phyloP scores from a whole-genome alignment of 1,139 yeast genomes.

The Chernovozyma sophiae-reginae region DNA sequence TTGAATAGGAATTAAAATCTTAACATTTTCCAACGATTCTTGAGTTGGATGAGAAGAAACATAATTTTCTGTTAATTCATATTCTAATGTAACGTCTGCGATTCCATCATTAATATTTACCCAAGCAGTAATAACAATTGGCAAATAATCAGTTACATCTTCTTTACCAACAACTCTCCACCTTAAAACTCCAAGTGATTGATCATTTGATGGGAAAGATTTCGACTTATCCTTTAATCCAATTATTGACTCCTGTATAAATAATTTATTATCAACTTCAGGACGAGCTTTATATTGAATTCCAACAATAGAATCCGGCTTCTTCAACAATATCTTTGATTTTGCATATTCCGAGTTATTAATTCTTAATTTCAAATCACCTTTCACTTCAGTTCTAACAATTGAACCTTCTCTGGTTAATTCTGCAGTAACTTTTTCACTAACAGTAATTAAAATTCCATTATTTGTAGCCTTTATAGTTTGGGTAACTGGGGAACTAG shows the following conservation, averaged over 20 bases:
- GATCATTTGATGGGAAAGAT: conserved; percentile 88
- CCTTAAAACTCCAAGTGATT: conserved; percentile 84
- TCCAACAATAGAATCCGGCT: conserved; percentile 43
- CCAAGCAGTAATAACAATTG: conserved; percentile 83
- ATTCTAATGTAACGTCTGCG: conserved; percentile 81
- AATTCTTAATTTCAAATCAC: conserved; percentile 85
- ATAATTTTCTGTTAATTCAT: conserved; percentile 56
- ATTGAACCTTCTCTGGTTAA: conserved; percentile 83
- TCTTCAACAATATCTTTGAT: conserved; percentile 57
- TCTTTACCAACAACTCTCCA: conserved; percentile 72
- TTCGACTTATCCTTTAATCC: conserved; percentile 74
- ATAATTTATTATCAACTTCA: conserved; percentile 78
- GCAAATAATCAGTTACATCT: conserved; percentile 59
- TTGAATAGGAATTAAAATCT: conserved; percentile 63
- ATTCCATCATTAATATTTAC: conserved; percentile 59
- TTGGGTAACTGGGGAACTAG: conserved; percentile 24
- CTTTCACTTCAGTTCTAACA: conserved; percentile 74
- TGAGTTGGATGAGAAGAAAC: conserved; percentile 22
- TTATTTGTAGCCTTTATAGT: conserved; percentile 49
- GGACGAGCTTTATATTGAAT: conserved; percentile 92
- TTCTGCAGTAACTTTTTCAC: conserved; percentile 75
- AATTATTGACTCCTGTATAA: conserved; percentile 53
- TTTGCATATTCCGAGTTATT: conserved; percentile 66
- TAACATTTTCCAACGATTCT: conserved; percentile 39
- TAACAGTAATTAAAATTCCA: conserved; percentile 74